phyloP scores from a whole-genome alignment of 2,329 filamentous ascomycete genomes.

The Leptographium flavum region DNA sequence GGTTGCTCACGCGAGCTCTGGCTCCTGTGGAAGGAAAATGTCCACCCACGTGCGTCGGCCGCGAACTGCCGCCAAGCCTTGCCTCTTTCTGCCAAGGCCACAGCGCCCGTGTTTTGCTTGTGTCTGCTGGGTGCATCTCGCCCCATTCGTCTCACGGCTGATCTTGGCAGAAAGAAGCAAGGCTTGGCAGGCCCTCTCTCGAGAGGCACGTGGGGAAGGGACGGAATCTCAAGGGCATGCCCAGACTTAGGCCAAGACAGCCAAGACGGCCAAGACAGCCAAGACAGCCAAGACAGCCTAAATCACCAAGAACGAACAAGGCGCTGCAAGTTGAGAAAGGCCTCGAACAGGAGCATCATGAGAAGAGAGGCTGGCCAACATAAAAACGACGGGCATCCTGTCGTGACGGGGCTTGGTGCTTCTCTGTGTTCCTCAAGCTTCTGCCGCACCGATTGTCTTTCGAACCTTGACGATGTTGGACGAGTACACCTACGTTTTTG shows the following conservation, averaged over 20 bases:
- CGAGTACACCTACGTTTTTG: conserved; percentile 58
- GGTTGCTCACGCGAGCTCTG: too few species aligned
- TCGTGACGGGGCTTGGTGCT: too few species aligned
- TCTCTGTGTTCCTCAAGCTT: neutral
- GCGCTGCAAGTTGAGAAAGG: neutral
- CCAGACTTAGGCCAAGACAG: neutral
- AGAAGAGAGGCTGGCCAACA: neutral
- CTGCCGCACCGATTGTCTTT: neutral
- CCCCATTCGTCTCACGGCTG: too few species aligned
- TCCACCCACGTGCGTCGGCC: too few species aligned
- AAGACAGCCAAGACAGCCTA: neutral
- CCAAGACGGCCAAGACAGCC: conserved; percentile 7
- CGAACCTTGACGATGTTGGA: conserved; percentile 38
- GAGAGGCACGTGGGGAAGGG: neutral
- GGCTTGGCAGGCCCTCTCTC: neutral
- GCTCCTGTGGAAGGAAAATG: too few species aligned
- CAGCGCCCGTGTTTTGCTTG: too few species aligned
- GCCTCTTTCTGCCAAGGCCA: too few species aligned
- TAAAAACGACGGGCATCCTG: too few species aligned
- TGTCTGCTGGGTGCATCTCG: too few species aligned
- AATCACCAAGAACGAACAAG: neutral
- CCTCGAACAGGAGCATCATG: neutral
- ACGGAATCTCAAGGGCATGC: neutral
- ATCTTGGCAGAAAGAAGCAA: neutral
- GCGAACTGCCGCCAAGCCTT: too few species aligned